A percentile compares a stretch with the other conserved stretches of the same genome.
phyloP scores from a whole-genome alignment of 331 rosid genomes.

The Spiraea crenata region DNA sequence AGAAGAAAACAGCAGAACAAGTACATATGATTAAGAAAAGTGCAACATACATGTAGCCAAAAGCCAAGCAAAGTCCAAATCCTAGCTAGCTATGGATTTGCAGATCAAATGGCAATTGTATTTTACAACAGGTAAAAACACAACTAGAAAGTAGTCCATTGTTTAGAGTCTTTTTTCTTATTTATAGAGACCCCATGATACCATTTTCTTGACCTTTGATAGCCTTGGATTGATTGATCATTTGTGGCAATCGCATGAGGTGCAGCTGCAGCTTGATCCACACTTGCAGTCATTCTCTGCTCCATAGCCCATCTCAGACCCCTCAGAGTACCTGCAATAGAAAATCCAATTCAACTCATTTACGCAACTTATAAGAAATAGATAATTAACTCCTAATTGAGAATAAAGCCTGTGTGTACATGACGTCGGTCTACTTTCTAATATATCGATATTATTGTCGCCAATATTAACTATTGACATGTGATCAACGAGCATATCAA shows the following conservation, averaged over 20 bases:
- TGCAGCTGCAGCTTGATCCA: conserved; percentile 46
- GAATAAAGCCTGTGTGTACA: too few species aligned
- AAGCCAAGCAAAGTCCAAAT: not conserved
- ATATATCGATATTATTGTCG: too few species aligned
- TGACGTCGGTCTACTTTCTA: too few species aligned
- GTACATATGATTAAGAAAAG: not conserved
- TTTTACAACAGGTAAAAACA: not conserved
- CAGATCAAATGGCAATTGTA: conserved; percentile 8
- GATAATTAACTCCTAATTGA: too few species aligned
- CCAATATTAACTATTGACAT: too few species aligned
- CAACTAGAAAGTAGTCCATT: too few species aligned
- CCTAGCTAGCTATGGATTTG: conserved; percentile 9
- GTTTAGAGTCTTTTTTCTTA: conserved; percentile 2
- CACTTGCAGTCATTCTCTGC: conserved; percentile 50
- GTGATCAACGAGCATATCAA: too few species aligned
- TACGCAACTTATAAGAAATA: too few species aligned
- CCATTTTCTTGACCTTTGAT: not conserved
- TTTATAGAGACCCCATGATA: not conserved
- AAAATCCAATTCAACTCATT: too few species aligned
- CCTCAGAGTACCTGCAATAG: conserved; percentile 13
- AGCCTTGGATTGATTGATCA: conserved; percentile 9
- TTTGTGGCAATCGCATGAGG: conserved; percentile 36
- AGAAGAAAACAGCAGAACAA: not conserved
- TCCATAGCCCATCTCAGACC: conserved; percentile 37
- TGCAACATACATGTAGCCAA: not conserved